Evolutionary conservation across 2,329 filamentous ascomycete genomes (phyloP), one percentile per base, ranked within the genome.

Genomic region (Exutisphaerella laricina): DNA sequence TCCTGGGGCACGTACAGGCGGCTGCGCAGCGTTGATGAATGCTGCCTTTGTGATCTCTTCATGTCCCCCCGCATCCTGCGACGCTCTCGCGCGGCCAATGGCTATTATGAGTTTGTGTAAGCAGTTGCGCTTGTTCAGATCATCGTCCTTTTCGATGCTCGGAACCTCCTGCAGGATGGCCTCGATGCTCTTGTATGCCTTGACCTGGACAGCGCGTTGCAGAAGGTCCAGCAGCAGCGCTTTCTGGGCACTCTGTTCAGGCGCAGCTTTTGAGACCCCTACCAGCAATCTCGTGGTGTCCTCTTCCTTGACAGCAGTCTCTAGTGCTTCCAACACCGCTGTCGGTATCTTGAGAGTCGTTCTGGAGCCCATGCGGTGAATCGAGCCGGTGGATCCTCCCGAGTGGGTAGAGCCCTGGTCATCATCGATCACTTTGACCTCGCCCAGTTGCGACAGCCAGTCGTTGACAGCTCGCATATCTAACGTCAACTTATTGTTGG

Each of bases 121-220:
- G 62, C 88, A 92, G 62, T 96, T 98, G 9, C 92, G 83, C 57
- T 84, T 82, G 66, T 97, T 95, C 60, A 98, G 88, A 59, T 97
- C 92, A 54, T 94, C 86, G 2, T 85, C 78, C 59, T 95, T 89
- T 37, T 94, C 82, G 2, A 97, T 73, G 1, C 78, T 81, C 32
- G 80, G 75, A 39, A 92, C 74, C 30, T 80, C 75, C 8, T 71
- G 68, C 2, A 98, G 65, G 1, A 97, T 73, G 45, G 76, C 77
- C n/a, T 76, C 69, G 37, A 96, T 84, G 58, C 80, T 88, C 17
- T 71, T 66, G 56, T 77, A 82, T 0, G 85, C 79, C 38, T 79
- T 78, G 44, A 76, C 77, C 3, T 84, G 82, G 44, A 92, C 86
- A 1, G 85, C 77, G 47, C 86, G 74, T 66, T 95, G 82, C 43